Evolutionary conservation across 2,329 filamentous ascomycete species (phyloP), one percentile per base, ranked within the genome.

Genomic region (Penicillium sumatraense): DNA sequence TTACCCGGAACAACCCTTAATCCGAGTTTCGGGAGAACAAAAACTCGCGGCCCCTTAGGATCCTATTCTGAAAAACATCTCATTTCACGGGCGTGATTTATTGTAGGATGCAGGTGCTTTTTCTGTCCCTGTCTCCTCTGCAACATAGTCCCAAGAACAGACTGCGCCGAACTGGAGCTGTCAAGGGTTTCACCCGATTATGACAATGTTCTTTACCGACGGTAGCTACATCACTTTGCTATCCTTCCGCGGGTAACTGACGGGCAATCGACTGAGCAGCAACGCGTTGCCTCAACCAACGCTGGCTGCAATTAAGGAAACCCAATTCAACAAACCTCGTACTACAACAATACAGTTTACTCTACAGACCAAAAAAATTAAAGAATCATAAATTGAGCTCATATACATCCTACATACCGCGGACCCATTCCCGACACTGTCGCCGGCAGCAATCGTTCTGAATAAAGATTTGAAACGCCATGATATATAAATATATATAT

Each of bases 131-230:
- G 72, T 76, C 72, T 83, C 83, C 84, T 85, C 85, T 88, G 79
- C 80, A 82, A 82, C 77, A 80, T 84, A 45, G 79, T 68, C 78
- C 81, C 83, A 70, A 87, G 83, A 87, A 72, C 75, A 82, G 76
- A 74, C 73, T 72, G 83, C 83, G 75, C 80, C 82, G 82, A 87
- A 84, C 84, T 88, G 85, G 85, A 87, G 83, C 82, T 76, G 75
- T 80, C 76, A 80, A 86, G 79, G 81, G 75, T 62, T 52, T 29
- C 54, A 59, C 67, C 78, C 78, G 64, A 83, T 85, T 81, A 86
- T 71, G 78, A 78, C 77, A 75, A 74, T 73, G 83, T 85, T 86
- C 84, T 83, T 87, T 87, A 86, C 84, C 83, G 79, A 86, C 82
- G 83, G 81, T 75, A 74, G 83, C 83, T 78, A 86, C 83, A 86